Conservation (phyloP, 495 filamentous ascomycete species). For the Trichocladium uniseriatum region DNA sequence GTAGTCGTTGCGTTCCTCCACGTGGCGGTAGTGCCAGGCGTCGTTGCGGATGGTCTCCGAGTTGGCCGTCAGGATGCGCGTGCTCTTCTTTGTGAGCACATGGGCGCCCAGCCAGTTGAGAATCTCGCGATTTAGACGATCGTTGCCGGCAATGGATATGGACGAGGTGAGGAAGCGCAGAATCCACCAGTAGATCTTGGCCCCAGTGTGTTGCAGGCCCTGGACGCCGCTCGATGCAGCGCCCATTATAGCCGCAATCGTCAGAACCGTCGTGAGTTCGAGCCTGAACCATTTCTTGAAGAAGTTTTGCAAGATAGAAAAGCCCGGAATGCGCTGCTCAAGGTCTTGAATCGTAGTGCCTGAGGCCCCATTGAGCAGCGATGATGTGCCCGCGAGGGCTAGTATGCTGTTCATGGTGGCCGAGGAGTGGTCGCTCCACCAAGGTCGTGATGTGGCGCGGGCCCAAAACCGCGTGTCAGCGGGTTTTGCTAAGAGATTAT, state of each 20-base stretch:
- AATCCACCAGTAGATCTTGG: conserved; percentile 33
- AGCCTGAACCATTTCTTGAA: conserved; percentile 25
- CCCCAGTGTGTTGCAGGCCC: conserved; percentile 14
- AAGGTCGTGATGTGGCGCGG: too few relatives aligned
- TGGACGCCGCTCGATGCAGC: conserved; percentile 20
- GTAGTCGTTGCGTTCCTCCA: conserved; percentile 31
- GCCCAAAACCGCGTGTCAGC: too few relatives aligned
- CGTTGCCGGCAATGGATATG: conserved; percentile 32
- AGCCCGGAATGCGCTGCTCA: conserved; percentile 21
- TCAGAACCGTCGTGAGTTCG: conserved; percentile 25
- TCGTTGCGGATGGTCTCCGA: conserved; percentile 29
- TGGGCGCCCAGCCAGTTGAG: conserved; percentile 37
- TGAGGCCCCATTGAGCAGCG: conserved; percentile 7
- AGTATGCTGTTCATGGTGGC: conserved; percentile 20
- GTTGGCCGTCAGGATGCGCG: conserved; percentile 34
- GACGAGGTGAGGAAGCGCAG: conserved; percentile 34
- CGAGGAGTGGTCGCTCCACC: too few relatives aligned
- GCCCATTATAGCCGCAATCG: conserved; percentile 25
- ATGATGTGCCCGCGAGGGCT: conserved; percentile 21
- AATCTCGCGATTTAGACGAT: conserved; percentile 36
- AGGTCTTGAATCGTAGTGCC: conserved; percentile 12
- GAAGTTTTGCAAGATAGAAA: conserved; percentile 17
- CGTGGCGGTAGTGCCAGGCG: conserved; percentile 18
- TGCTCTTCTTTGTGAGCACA: conserved; percentile 26
- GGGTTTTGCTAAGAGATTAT: too few relatives aligned